phyloP scores from a whole-genome alignment of 2,329 filamentous ascomycete genomes.

The Zasmidium angulare region DNA sequence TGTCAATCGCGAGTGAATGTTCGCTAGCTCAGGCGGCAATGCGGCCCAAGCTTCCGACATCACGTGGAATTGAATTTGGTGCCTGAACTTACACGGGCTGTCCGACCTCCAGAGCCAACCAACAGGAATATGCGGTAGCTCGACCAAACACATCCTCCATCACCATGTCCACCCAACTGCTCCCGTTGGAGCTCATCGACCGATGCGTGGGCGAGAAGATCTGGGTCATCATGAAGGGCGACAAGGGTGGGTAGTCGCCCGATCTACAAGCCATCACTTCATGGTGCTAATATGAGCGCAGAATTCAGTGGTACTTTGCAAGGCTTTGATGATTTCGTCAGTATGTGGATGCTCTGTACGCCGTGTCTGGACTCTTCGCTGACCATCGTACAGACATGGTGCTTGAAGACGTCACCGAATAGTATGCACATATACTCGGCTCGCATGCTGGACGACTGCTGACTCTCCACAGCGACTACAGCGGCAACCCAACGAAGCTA shows the following conservation, averaged over 20 bases:
- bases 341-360: conserved; percentile 60
- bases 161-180: conserved; percentile 34
- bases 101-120: background rate
- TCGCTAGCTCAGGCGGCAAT: conserved; percentile 2
- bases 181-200: conserved; percentile 79
- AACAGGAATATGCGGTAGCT: background rate
- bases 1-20: background rate
- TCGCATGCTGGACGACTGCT: background rate
- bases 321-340: conserved; percentile 99
- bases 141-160: background rate
- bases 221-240: conserved; percentile 99
- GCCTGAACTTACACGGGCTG: background rate
- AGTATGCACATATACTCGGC: conserved; percentile 55
- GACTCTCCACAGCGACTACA: conserved; percentile 70
- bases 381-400: conserved; percentile 76
- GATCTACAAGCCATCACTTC: conserved; percentile 3
- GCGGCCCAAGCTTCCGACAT: background rate
- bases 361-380: conserved; percentile 10
- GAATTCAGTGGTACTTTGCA: conserved; percentile 94
- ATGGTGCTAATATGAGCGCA: conserved; percentile 41
- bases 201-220: conserved; percentile 97
- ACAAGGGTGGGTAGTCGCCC: conserved; percentile 72
- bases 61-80: background rate
- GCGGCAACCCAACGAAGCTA: conserved; percentile 79
- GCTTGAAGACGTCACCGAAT: conserved; percentile 93